A percentile compares a stretch with the other conserved stretches of the same genome.
These are phyloP conservation scores for Neotropicomus parvogracilis DNA, from an alignment of 1,284 basidiomycete species.

Conservation along the genomic window DNA sequence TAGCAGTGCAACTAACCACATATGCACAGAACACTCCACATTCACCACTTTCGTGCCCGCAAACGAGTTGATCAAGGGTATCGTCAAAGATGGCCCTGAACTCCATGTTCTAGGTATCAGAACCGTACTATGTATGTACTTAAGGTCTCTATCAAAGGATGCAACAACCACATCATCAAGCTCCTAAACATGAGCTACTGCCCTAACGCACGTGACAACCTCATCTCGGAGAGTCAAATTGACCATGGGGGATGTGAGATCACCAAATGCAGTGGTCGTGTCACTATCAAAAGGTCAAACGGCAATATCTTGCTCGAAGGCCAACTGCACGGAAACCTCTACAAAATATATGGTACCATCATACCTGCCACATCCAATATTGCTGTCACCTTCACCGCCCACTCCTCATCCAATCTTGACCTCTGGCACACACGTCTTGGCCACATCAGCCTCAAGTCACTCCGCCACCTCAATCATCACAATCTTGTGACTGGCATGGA, in stretches of 20 bases:
- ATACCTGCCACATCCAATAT: not conserved
- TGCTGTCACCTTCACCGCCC: not conserved
- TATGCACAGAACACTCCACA: constrained; percentile 4
- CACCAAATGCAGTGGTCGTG: not conserved
- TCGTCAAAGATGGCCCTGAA: constrained; percentile 9
- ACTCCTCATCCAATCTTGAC: constrained; percentile 1
- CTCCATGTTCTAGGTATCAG: constrained; percentile 2
- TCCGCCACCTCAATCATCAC: constrained; percentile 2
- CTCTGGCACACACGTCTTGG: constrained; percentile 11
- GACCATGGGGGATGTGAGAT: not conserved
- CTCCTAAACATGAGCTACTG: constrained; percentile 14
- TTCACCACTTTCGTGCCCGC: constrained; percentile 9
- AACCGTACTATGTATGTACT: not conserved
- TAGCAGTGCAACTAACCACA: constrained; percentile 9
- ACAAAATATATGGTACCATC: not conserved
- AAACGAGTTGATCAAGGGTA: constrained; percentile 8
- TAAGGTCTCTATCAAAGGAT: constrained; percentile 2
- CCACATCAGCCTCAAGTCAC: constrained; percentile 8
- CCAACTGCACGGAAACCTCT: not conserved
- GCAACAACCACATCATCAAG: constrained; percentile 3
- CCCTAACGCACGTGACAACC: constrained; percentile 9
- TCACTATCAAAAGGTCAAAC: not conserved
- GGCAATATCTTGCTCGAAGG: not conserved
- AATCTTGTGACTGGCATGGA: constrained; percentile 9
- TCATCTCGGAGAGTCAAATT: constrained; percentile 14